Conservation (phyloP, 2,329 filamentous ascomycete genomes). For the Ilyonectria mors-panacis region DNA sequence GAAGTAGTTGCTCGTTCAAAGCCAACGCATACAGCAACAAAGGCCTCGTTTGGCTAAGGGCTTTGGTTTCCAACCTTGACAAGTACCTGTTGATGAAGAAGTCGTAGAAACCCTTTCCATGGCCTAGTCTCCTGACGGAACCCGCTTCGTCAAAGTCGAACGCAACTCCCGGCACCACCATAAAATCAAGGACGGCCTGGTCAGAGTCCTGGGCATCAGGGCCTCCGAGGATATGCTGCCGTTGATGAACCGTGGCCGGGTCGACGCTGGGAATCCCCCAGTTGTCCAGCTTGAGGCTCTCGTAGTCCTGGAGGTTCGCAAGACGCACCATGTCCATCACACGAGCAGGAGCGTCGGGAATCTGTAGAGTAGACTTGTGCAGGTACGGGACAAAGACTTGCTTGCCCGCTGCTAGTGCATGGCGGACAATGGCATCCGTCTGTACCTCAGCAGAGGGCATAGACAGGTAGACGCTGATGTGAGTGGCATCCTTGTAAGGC, state of each 20-base stretch:
- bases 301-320: slow-evolving; percentile 81
- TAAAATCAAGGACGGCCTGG: slow-evolving; percentile 78
- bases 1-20: slow-evolving; percentile 87
- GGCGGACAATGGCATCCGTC: slow-evolving; percentile 84
- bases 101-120: slow-evolving; percentile 98
- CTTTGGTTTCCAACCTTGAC: slow-evolving; percentile 58
- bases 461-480: slow-evolving; percentile 90
- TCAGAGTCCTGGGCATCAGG: slow-evolving; percentile 61
- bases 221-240: slow-evolving; percentile 82
- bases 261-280: slow-evolving; percentile 96
- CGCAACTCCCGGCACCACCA: slow-evolving; percentile 92
- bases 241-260: slow-evolving; percentile 72
- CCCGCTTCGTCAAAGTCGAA: slow-evolving; percentile 78
- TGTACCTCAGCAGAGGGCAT: slow-evolving; percentile 93
- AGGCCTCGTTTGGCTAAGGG: slow-evolving; percentile 53
- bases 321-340: slow-evolving; percentile 98
- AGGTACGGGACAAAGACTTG: slow-evolving; percentile 94
- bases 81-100: slow-evolving; percentile 86
- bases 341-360: slow-evolving; percentile 68
- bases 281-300: slow-evolving; percentile 80
- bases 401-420: slow-evolving; percentile 85
- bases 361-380: slow-evolving; percentile 70
- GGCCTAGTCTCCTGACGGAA: slow-evolving; percentile 82
- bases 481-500: slow-evolving; percentile 81
- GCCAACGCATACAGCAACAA: slow-evolving; percentile 81